A percentile compares a stretch with the other conserved stretches of the same genome.
Conservation (phyloP, 2,329 filamentous ascomycete species). For the Periconia macrospinosa region DNA sequence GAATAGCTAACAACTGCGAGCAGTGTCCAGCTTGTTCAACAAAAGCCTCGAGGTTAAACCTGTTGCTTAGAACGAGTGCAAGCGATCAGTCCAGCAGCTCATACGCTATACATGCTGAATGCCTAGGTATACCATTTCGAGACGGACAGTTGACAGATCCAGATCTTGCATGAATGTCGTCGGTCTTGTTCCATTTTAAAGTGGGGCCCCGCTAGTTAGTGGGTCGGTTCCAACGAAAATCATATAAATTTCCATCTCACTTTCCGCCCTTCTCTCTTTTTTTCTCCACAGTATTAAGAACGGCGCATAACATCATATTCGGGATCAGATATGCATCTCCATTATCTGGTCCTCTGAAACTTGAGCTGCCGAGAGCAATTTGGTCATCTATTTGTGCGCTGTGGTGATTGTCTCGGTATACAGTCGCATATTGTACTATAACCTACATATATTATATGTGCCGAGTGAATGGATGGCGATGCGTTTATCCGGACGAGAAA, state of each 20-base stretch:
- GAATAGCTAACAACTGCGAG: background rate
- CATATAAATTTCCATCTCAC: background rate
- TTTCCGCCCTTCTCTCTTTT: background rate
- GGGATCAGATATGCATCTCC: background rate
- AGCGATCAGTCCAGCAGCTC: background rate
- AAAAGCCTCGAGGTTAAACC: background rate
- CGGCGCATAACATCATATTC: background rate
- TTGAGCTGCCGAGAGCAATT: background rate
- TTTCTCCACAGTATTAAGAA: background rate
- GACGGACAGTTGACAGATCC: background rate
- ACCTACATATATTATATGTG: background rate
- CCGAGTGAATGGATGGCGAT: no score
- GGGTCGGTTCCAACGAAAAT: background rate
- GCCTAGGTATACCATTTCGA: background rate
- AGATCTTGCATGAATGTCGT: background rate
- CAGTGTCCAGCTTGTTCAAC: background rate
- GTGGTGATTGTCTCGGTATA: background rate
- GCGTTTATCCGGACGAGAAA: no score
- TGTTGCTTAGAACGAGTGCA: background rate
- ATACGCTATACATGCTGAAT: background rate
- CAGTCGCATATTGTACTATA: slow-evolving; percentile 3
- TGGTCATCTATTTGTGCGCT: slow-evolving; percentile 2
- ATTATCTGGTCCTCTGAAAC: background rate
- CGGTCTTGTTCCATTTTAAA: background rate
- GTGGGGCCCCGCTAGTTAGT: background rate